Base-by-base conservation (phyloP, 1,284 basidiomycete genomes). In the Apiotrichum gracile region DNA sequence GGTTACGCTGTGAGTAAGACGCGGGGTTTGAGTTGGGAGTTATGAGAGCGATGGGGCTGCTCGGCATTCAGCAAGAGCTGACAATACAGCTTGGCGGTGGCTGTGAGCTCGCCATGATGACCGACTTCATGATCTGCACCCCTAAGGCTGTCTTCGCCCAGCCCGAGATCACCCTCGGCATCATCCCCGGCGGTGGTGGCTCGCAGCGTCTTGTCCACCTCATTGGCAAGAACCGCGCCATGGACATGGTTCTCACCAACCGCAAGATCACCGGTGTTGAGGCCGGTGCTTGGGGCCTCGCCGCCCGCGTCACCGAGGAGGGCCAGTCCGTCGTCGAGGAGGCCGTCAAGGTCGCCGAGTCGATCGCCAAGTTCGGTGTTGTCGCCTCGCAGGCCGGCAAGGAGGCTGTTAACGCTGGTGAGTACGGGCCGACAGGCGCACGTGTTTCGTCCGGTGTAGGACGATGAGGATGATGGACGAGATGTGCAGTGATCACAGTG, bases 131-230 rank as follows among this genome's bases (percentile, higher is more conserved):
- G 68, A 83, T 97, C 57, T 91, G 88, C n/a, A 87, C 92, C 7
- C 88, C 91, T 6, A 90, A 83, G 21, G 94, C 96, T 33, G 85
- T 84, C 62, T 97, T 98, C 66, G 92, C 91, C 34, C 96, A 97
- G 73, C 94, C 96, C 31, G 96, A 98, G 73, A 94, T 98, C 77
- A 94, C 91, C 72, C 82, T 98, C 45, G 94, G 96, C 58, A 87
- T 94, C 60, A 97, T 97, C 68, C 94, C 96, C 17, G 75, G 75
- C 19, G 73, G 70, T 25, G 78, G 78, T 42, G 78, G 78, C 21
- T 81, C 81, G 0, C 82, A 83, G 60, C 77, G 80, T 49, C 85
- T 98, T 49, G 85, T 88, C 19, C 84, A 81, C 59, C 82, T 87
- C 10, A 83, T 98, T 60, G 94, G 94, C 51, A 97, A 97, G 78